phyloP scores from a whole-genome alignment of 2,329 filamentous ascomycete species.

The Talaromyces sp. region DNA sequence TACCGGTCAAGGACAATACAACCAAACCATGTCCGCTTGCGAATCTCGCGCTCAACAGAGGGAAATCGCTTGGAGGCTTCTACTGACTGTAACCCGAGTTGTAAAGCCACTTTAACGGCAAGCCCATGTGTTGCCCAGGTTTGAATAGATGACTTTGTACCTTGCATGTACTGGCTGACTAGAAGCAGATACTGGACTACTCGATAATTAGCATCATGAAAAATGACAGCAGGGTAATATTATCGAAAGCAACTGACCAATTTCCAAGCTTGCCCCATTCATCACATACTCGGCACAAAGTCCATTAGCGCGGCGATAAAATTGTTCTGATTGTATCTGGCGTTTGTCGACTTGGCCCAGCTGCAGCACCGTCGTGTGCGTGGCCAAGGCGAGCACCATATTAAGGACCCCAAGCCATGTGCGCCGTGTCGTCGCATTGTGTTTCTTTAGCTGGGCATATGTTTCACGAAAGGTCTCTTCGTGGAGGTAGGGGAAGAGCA shows the following conservation, averaged over 20 bases:
- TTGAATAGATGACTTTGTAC: conserved; percentile 49
- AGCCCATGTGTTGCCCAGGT: conserved; percentile 52
- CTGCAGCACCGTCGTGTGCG: conserved; percentile 13
- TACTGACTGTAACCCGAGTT: conserved; percentile 48
- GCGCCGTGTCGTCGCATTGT: conserved; percentile 20
- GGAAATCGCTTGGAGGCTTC: conserved; percentile 32
- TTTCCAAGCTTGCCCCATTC: conserved; percentile 19
- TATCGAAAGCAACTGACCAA: conserved; percentile 14
- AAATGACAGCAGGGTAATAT: background rate
- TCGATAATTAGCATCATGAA: background rate
- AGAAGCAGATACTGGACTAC: conserved; percentile 46
- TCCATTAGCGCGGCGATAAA: conserved; percentile 18
- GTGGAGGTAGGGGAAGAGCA: conserved; percentile 27
- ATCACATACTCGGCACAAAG: conserved; percentile 19
- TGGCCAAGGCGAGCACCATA: conserved; percentile 26
- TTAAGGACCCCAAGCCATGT: conserved; percentile 28
- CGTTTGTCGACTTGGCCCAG: conserved; percentile 10
- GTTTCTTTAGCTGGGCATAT: conserved; percentile 17
- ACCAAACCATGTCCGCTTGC: conserved; percentile 47
- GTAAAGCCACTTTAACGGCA: conserved; percentile 46
- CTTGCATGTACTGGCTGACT: conserved; percentile 49
- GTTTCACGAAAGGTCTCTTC: conserved; percentile 21
- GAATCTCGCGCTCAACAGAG: conserved; percentile 41
- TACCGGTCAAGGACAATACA: conserved; percentile 45
- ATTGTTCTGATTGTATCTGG: conserved; percentile 15